Evolutionary conservation across 2,329 filamentous ascomycete genomes (phyloP), one percentile per base, ranked within the genome.

Genomic region (Kalaharituber pfeilii): DNA sequence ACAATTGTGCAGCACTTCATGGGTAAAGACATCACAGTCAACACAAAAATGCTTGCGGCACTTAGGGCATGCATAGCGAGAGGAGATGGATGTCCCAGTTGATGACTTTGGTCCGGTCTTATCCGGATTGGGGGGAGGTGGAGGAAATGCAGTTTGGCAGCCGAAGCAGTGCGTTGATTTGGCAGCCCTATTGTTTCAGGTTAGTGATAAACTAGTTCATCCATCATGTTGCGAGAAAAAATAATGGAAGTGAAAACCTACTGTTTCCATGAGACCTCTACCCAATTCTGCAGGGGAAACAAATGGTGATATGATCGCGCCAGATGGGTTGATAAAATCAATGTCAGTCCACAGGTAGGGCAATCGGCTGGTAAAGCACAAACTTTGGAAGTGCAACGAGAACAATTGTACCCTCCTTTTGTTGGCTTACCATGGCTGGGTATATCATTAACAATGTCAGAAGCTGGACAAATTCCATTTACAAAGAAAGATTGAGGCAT

Each of bases 1-100:
- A 65, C 91, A 98, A 68, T 96, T 96, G 67, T 98, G 89, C 51
- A 94, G 77, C 11, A 93, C 79, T 70, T 95, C 87, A 67, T 98
- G 91, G 24, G 86, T 84, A 70, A 91, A 95, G 24, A 95, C 80
- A 67, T 98, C 91, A 67, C 91, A 98, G 67, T 98, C 91, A 60
- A 98, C 93, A 72, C 91, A 98, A 67, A 96, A 98, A 69, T 96
- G 89, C 56, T 84, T 81, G 2, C 76, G 70, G 68, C 91, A 98
- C n/a, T 82, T 80, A 62, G 82, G 78, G 67, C 91, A 98, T 56
- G 84, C 85, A 66, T 98, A 98, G 51, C 91, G 73, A 49, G 83
- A 56, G 25, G 58, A 61, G 29, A 62, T 52, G 7, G 59, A 55
- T 24, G 57, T 59, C 39, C 57, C 60, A 42, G 60, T 47, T 44